Evolutionary conservation across 805 yeast genomes (phyloP), one percentile per base, ranked within the genome.

Genomic region (Yamadazyma sp.): DNA sequence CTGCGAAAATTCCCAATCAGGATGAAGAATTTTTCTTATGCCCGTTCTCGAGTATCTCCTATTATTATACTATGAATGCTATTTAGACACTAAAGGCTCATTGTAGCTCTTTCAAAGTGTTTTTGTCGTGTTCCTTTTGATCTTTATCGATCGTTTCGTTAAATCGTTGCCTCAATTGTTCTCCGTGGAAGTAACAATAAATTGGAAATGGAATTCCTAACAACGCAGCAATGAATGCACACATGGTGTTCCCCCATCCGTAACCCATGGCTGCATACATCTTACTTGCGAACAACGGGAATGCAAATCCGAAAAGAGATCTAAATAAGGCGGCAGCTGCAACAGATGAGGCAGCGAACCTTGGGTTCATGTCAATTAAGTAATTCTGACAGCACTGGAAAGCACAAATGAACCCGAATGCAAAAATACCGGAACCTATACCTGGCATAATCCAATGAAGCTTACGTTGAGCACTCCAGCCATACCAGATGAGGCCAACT

Each of bases 221-320:
- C 1, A 70, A 70, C 11, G 80, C 42, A 6, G 75, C 81, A 34
- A 81, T 56, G 27, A 80, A 63, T 0, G 74, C 88, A 55, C 80
- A 77, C 49, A 82, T 53, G 0, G 84, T 74, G 52, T 77, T 75
- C 16, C 85, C 85, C 88, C 87, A 82, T 4, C 85, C 86, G 48
- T 79, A 80, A 14, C 82, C 81, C 30, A 83, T 55, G 7, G 41
- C 56, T 31, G 57, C 58, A 54, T 78, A 83, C 81, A 82, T 75
- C 6, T 70, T 60, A 6, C 66, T 57, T 2, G 83, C 84, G 55
- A 80, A 84, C 14, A 66, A 45, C 3, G 71, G 71, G 48, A 66
- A 64, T 29, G 52, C 46, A 37, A 64, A 64, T 9, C 70, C 71
- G 47, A 65, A 61, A 12, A 60, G 45, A 14, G 63, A 61, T 33